A percentile compares a stretch with the other conserved stretches of the same genome.
Conservation (phyloP, 768 basidiomycete genomes). For the Ramaria sp. region DNA sequence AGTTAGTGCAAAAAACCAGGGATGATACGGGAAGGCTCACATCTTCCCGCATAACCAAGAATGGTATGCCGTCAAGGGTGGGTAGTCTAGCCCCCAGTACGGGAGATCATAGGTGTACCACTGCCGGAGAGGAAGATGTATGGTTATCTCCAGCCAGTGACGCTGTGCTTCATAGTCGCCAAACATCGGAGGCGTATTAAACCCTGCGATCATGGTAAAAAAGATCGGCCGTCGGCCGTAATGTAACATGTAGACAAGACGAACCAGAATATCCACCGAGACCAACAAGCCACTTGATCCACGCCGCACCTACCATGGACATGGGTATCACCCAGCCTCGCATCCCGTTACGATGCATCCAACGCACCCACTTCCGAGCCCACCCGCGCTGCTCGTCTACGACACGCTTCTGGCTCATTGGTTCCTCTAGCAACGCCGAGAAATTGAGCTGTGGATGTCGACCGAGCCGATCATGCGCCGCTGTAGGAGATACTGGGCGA, state of each 20-base stretch:
- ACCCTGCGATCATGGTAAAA: constrained; percentile 31
- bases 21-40: constrained; percentile 30
- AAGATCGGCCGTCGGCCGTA: neutral
- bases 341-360: constrained; percentile 66
- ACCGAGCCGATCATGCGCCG: neutral
- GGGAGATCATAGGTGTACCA: constrained; percentile 88
- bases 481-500: constrained; percentile 32
- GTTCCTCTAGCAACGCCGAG: constrained; percentile 8
- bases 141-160: constrained; percentile 90
- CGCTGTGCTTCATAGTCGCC: constrained; percentile 92
- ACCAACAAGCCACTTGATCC: constrained; percentile 61
- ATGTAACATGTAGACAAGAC: constrained; percentile 15
- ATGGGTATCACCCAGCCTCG: constrained; percentile 49
- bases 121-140: constrained; percentile 57
- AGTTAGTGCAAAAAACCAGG: constrained; percentile 10
- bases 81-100: constrained; percentile 96
- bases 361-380: constrained; percentile 58
- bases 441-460: constrained; percentile 6
- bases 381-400: constrained; percentile 25
- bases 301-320: constrained; percentile 39
- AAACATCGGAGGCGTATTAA: constrained; percentile 67
- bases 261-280: constrained; percentile 77
- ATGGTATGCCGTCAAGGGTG: constrained; percentile 83
- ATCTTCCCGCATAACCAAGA: constrained; percentile 75
- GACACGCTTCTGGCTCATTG: constrained; percentile 10